Conservation (phyloP, 345 rosid genomes). For the Populus simonii region DNA sequence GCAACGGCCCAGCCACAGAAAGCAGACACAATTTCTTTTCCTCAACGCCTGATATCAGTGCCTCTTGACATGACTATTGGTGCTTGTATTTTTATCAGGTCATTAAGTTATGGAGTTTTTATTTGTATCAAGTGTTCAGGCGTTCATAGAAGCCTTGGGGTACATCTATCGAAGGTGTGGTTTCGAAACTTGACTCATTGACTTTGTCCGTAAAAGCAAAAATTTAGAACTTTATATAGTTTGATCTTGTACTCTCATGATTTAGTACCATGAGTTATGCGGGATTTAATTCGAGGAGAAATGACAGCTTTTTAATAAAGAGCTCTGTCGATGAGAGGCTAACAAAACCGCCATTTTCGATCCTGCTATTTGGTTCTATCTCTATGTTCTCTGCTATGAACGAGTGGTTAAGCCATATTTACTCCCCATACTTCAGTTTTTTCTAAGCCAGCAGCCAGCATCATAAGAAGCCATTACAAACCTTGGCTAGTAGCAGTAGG, state of each 20-base stretch:
- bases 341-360: neutral
- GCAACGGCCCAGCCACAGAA: no score
- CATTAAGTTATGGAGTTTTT: slow-evolving; percentile 72
- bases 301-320: neutral
- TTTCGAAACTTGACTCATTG: neutral
- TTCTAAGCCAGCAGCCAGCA: no score
- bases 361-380: neutral
- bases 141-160: slow-evolving; percentile 96
- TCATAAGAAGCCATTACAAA: no score
- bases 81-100: slow-evolving; percentile 45
- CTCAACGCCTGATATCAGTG: neutral
- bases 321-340: neutral
- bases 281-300: neutral
- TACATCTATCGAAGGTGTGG: slow-evolving; percentile 85
- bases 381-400: no score
- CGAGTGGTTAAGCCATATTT: no score
- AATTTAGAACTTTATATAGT: neutral
- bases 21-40: neutral
- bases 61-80: neutral
- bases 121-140: slow-evolving; percentile 99
- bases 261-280: neutral
- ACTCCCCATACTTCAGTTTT: no score
- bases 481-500: no score
- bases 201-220: neutral
- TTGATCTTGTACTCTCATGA: neutral